A percentile compares a stretch with the other conserved stretches of the same genome.
Evolutionary conservation across 1,284 basidiomycete species (phyloP).

Genomic region (Cutaneotrichosporon spelunceum): DNA sequence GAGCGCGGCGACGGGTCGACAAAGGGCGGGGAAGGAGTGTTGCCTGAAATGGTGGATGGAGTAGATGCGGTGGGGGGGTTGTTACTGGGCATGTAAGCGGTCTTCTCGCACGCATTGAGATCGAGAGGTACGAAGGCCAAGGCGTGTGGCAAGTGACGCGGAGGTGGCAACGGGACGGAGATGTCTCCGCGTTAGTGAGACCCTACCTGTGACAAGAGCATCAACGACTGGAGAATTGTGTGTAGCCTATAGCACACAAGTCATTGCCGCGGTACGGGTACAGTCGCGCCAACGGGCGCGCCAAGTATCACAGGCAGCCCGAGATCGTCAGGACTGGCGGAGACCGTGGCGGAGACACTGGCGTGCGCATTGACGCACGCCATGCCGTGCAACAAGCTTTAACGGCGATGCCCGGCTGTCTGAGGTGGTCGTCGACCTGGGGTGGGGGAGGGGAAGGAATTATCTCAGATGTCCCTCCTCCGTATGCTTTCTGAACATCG

Average conservation of each 20-base stretch:
- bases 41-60: slow-evolving; percentile 37
- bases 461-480: neutral
- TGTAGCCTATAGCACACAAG: neutral
- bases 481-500: neutral
- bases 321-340: neutral
- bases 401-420: neutral
- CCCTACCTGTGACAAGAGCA: neutral
- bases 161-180: neutral
- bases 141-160: neutral
- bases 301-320: neutral
- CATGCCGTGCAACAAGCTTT: neutral
- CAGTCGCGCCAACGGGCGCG: neutral
- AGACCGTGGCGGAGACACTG: no score
- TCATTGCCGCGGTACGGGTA: neutral
- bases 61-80: neutral
- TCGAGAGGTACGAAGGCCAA: neutral
- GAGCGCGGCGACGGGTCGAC: slow-evolving; percentile 44
- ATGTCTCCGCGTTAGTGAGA: neutral
- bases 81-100: slow-evolving; percentile 10
- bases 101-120: neutral
- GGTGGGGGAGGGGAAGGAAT: neutral
- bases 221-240: neutral
- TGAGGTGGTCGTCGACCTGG: neutral
- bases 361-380: no score
- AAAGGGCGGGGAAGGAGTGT: slow-evolving; percentile 43